Evolutionary conservation across 768 basidiomycete species (phyloP).

Genomic region (Coprinopsis strossmayeri): DNA sequence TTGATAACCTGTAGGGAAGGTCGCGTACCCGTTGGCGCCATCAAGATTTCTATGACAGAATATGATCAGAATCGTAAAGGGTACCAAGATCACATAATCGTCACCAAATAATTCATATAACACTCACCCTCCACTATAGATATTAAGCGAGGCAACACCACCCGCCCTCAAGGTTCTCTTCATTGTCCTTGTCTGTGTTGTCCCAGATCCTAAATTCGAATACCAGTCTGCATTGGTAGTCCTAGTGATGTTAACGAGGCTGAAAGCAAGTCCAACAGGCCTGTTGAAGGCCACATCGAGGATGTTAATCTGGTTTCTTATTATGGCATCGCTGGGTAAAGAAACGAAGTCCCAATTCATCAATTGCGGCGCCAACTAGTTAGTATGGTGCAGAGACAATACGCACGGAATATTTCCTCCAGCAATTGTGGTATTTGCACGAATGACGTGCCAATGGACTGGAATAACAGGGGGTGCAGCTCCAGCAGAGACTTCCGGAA

Average conservation of each 20-base stretch:
- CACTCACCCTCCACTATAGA: constrained; percentile 18
- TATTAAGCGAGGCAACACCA: constrained; percentile 13
- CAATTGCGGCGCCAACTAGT: too few species aligned
- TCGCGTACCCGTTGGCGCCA: constrained; percentile 28
- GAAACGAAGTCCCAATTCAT: too few species aligned
- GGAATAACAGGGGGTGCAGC: background rate
- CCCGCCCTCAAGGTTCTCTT: constrained; percentile 14
- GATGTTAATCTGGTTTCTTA: background rate
- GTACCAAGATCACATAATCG: background rate
- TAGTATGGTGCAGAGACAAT: too few species aligned
- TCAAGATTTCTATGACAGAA: constrained; percentile 15
- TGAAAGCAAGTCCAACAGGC: background rate
- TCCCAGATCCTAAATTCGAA: background rate
- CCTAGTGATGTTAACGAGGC: background rate
- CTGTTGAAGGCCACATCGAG: background rate
- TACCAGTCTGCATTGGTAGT: background rate
- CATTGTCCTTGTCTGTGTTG: constrained; percentile 9
- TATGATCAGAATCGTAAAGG: constrained; percentile 5
- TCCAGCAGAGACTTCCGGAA: too few species aligned
- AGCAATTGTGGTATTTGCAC: constrained; percentile 20
- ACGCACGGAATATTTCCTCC: constrained; percentile 42
- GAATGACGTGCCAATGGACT: constrained; percentile 33
- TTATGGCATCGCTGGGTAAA: background rate
- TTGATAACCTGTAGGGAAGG: constrained; percentile 27
- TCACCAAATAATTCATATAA: too few species aligned